phyloP scores from a whole-genome alignment of 176 grass and related monocot species.

The Eragrostis nindensis region DNA sequence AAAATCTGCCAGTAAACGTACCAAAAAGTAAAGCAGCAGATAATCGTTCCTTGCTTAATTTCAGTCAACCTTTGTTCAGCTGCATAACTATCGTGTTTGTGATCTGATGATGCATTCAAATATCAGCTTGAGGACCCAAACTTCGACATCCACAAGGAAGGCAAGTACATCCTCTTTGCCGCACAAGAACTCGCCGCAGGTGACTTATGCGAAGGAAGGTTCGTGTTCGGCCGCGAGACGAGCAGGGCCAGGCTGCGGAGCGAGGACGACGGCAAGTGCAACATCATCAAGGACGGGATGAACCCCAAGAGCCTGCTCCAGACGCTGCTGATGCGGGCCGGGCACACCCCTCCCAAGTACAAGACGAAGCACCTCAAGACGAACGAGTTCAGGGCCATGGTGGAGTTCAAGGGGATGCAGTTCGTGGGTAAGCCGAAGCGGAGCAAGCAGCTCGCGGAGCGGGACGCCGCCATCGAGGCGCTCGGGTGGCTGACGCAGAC shows the following conservation, averaged over 20 bases:
- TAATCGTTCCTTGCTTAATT: background rate
- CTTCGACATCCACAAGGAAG: constrained; percentile 91
- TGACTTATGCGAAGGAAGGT: constrained; percentile 92
- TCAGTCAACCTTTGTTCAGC: background rate
- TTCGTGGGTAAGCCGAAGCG: constrained; percentile 91
- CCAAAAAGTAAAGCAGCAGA: background rate
- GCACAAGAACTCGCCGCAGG: constrained; percentile 88
- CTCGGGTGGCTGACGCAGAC: constrained; percentile 89
- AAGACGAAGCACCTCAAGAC: constrained; percentile 94
- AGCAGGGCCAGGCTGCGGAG: constrained; percentile 41
- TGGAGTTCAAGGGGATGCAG: constrained; percentile 99
- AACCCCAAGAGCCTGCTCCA: constrained; percentile 92
- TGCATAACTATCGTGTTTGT: background rate
- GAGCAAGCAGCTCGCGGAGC: constrained; percentile 92
- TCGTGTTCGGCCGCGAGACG: constrained; percentile 88
- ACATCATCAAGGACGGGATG: constrained; percentile 63
- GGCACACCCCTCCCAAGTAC: constrained; percentile 89
- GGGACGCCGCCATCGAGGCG: constrained; percentile 89
- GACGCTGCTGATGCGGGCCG: constrained; percentile 92
- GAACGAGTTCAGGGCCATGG: constrained; percentile 89
- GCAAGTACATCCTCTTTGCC: constrained; percentile 82
- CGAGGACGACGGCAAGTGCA: constrained; percentile 53
- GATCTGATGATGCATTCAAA: constrained; percentile 36
- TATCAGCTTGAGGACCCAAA: constrained; percentile 78
- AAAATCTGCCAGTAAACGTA: background rate